These are phyloP conservation scores for Lactifluus subvellereus DNA, from an alignment of 768 basidiomycete genomes.

Conservation along the genomic window DNA sequence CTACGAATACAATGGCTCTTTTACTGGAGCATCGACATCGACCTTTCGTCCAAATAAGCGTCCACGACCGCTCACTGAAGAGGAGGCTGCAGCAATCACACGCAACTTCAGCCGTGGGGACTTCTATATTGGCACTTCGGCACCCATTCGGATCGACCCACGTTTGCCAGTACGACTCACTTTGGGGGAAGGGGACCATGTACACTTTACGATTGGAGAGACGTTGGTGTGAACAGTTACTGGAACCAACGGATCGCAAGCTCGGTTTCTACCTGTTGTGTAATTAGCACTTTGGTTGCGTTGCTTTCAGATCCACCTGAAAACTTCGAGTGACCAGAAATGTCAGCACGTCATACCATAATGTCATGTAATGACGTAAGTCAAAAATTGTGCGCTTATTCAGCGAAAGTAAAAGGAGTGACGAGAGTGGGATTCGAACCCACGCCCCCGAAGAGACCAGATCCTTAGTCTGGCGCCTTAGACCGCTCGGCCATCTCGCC, in stretches of 20 bases:
- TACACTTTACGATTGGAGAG: conserved; percentile 58
- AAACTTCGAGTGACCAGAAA: too few relatives aligned
- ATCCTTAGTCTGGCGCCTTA: conserved; percentile 83
- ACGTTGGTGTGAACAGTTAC: conserved; percentile 34
- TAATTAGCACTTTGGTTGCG: conserved; percentile 8
- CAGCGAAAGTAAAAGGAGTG: conserved; percentile 17
- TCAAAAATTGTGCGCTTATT: too few relatives aligned
- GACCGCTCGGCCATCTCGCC: conserved; percentile 81
- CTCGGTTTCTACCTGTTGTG: conserved; percentile 14
- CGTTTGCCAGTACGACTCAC: conserved; percentile 74
- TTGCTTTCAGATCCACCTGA: neutral
- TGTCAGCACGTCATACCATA: too few relatives aligned
- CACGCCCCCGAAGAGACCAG: conserved; percentile 44
- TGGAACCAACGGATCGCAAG: neutral
- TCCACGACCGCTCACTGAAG: conserved; percentile 73
- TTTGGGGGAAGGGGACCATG: conserved; percentile 76
- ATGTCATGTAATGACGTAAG: too few relatives aligned
- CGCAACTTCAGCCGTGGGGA: conserved; percentile 77
- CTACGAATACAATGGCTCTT: conserved; percentile 55
- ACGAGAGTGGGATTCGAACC: conserved; percentile 47
- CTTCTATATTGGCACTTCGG: conserved; percentile 75
- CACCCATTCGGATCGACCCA: conserved; percentile 78
- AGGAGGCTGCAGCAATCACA: conserved; percentile 78
- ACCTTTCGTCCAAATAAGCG: conserved; percentile 79
- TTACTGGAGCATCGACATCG: conserved; percentile 63